Percentiles rank a stretch among this genome's conserved stretches.
These are phyloP conservation scores for Amphichorda felina DNA, from an alignment of 2,329 filamentous ascomycete genomes.

Conservation along the genomic window DNA sequence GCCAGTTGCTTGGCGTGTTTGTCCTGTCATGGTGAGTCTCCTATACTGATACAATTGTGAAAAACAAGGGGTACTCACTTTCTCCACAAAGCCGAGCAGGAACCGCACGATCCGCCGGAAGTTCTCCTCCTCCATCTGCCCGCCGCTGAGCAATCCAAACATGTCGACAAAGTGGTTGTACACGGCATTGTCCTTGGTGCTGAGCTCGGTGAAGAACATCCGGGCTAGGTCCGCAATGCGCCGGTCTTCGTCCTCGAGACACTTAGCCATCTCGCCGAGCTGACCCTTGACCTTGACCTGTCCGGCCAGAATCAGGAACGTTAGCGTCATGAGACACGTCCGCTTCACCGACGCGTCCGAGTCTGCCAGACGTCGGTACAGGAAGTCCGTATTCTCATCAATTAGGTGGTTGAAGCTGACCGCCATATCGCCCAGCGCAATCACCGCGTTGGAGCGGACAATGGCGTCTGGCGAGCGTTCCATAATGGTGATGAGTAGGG, in stretches of 20 bases:
- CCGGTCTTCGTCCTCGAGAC: conserved; percentile 90
- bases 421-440: conserved; percentile 96
- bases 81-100: conserved; percentile 90
- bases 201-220: conserved; percentile 98
- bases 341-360: conserved; percentile 83
- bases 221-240: conserved; percentile 84
- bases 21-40: conserved; percentile 66
- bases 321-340: conserved; percentile 96
- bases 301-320: conserved; percentile 90
- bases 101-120: conserved; percentile 85
- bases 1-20: conserved; percentile 94
- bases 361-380: conserved; percentile 89
- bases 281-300: conserved; percentile 99
- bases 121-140: conserved; percentile 69
- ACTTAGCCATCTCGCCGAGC: conserved; percentile 98
- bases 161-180: conserved; percentile 99
- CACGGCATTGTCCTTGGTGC: conserved; percentile 96
- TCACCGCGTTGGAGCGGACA: conserved; percentile 90
- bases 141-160: conserved; percentile 82
- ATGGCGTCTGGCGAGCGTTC: conserved; percentile 88
- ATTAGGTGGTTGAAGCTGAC: conserved; percentile 99
- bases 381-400: conserved; percentile 96
- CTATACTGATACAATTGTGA: too few species aligned
- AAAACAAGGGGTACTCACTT: conserved; percentile 45
- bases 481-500: conserved; percentile 93